These are phyloP conservation scores for Zygosaccharomyces kombuchaensis DNA, from an alignment of 805 yeast species.

Conservation along the genomic window DNA sequence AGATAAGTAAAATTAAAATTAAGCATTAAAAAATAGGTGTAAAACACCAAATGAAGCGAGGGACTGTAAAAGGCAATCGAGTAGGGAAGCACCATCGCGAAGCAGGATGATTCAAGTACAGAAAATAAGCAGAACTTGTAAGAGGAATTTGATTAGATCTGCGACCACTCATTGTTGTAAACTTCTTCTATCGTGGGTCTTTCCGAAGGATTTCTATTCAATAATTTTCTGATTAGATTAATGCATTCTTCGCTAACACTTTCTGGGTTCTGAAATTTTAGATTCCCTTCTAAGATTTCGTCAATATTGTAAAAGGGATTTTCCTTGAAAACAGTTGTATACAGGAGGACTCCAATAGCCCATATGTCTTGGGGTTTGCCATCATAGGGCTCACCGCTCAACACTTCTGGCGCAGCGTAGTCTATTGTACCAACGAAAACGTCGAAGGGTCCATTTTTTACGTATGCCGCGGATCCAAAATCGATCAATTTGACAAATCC, in stretches of 20 bases:
- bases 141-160: slow-evolving; percentile 12
- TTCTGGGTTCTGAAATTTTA: slow-evolving; percentile 44
- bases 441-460: slow-evolving; percentile 88
- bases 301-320: slow-evolving; percentile 95
- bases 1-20: too few relatives aligned
- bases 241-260: slow-evolving; percentile 55
- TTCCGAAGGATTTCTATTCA: slow-evolving; percentile 59
- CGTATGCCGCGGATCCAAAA: slow-evolving; percentile 92
- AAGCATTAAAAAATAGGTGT: too few relatives aligned
- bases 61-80: background rate
- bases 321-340: slow-evolving; percentile 87
- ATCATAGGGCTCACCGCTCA: slow-evolving; percentile 80
- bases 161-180: slow-evolving; percentile 66
- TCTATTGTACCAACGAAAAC: slow-evolving; percentile 97
- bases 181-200: slow-evolving; percentile 77
- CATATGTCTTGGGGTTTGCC: slow-evolving; percentile 96
- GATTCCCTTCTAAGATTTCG: slow-evolving; percentile 88
- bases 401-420: slow-evolving; percentile 96
- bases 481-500: slow-evolving; percentile 84
- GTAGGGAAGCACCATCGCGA: background rate
- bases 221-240: slow-evolving; percentile 56
- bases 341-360: slow-evolving; percentile 90
- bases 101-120: background rate
- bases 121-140: background rate
- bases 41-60: too few relatives aligned